Conservation (phyloP, 352 stramenopile species). For the Globisporangium ultimum region DNA sequence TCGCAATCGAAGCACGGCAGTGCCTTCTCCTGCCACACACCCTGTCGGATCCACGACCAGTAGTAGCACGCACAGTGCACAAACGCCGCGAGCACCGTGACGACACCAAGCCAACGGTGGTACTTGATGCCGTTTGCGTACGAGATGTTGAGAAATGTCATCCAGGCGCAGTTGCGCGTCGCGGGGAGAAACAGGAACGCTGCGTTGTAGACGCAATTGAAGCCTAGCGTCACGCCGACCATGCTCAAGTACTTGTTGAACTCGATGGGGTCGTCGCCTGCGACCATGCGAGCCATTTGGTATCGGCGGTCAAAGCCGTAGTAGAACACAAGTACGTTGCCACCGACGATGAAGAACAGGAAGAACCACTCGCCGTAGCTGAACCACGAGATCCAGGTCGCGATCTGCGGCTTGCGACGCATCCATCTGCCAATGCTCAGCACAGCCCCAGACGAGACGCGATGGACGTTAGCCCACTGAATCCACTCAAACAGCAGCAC, state of each 20-base stretch:
- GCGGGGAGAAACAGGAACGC: constrained; percentile 42
- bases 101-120: constrained; percentile 42
- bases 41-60: constrained; percentile 23
- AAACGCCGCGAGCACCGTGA: constrained; percentile 29
- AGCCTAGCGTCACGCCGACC: constrained; percentile 28
- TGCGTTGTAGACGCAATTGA: constrained; percentile 46
- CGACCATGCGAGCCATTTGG: neutral
- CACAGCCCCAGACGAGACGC: constrained; percentile 25
- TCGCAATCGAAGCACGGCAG: constrained; percentile 46
- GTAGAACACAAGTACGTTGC: constrained; percentile 27
- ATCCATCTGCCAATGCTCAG: constrained; percentile 29
- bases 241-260: constrained; percentile 25
- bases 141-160: constrained; percentile 57
- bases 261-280: constrained; percentile 12
- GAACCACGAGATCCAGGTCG: constrained; percentile 23
- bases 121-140: constrained; percentile 54
- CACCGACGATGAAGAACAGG: constrained; percentile 21
- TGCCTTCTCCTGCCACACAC: constrained; percentile 18
- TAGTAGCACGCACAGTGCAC: constrained; percentile 31
- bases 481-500: constrained; percentile 39
- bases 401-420: constrained; percentile 34
- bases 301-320: constrained; percentile 13
- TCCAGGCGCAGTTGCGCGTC: constrained; percentile 47
- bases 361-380: constrained; percentile 44
- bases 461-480: constrained; percentile 32